Conservation (phyloP, 164 flowering plant species). For the Aristolochia contorta region DNA sequence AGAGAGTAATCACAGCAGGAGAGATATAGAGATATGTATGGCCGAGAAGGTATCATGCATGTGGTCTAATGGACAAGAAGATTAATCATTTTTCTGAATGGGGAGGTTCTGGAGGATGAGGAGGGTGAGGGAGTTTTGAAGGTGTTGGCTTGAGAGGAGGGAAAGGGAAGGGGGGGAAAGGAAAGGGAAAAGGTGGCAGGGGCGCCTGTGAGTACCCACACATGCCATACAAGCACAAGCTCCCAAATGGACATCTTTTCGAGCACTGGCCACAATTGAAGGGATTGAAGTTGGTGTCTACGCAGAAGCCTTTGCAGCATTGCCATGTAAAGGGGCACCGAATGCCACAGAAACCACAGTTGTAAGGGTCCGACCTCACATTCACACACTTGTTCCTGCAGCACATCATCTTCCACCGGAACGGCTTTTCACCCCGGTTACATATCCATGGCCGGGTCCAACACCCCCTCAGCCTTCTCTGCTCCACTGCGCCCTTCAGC, state of each 20-base stretch:
- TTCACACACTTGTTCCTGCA: slow-evolving; percentile 57
- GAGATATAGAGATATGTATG: too few species aligned
- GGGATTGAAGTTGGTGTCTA: slow-evolving; percentile 29
- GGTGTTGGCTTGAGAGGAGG: slow-evolving; percentile 11
- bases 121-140: slow-evolving; percentile 11
- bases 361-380: slow-evolving; percentile 33
- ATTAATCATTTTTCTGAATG: background rate
- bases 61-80: background rate
- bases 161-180: slow-evolving; percentile 22
- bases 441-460: slow-evolving; percentile 57
- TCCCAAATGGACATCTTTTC: slow-evolving; percentile 32
- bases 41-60: too few species aligned
- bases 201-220: slow-evolving; percentile 69
- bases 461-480: slow-evolving; percentile 30
- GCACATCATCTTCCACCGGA: slow-evolving; percentile 30
- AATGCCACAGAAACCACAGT: slow-evolving; percentile 58
- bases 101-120: slow-evolving; percentile 7
- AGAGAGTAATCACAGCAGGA: too few species aligned
- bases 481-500: slow-evolving; percentile 24
- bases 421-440: slow-evolving; percentile 4
- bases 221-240: slow-evolving; percentile 48
- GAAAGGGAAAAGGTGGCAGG: slow-evolving; percentile 24
- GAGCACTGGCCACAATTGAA: slow-evolving; percentile 59
- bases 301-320: slow-evolving; percentile 61
- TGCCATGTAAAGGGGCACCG: slow-evolving; percentile 57